Evolutionary conservation across 129 eudicot species (phyloP).

Genomic region (Pittosporum tobira): DNA sequence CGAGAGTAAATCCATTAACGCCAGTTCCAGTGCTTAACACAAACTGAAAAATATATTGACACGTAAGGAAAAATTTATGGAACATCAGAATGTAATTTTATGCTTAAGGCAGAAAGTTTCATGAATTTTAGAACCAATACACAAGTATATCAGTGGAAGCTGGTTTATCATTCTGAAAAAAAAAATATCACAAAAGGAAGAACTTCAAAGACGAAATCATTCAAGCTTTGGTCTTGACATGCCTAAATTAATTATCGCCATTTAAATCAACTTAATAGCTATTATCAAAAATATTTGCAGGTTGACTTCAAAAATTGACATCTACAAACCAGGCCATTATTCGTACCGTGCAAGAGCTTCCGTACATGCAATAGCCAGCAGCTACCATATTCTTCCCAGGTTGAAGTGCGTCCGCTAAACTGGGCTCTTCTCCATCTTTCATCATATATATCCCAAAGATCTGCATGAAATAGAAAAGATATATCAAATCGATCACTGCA

Average conservation of each 20-base stretch:
- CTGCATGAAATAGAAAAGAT: slow-evolving; percentile 42
- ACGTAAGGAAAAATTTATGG: not conserved
- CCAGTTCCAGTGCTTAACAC: slow-evolving; percentile 90
- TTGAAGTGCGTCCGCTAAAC: slow-evolving; percentile 70
- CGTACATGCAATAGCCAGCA: slow-evolving; percentile 99
- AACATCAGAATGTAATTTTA: not conserved
- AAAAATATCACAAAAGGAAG: not conserved
- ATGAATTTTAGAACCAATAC: not conserved
- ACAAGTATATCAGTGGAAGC: not conserved
- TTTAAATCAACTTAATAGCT: not conserved
- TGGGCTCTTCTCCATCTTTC: slow-evolving; percentile 52
- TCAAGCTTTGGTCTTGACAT: not conserved
- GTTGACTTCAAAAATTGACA: not conserved
- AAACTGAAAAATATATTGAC: slow-evolving; percentile 38
- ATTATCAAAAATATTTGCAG: not conserved
- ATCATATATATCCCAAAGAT: slow-evolving; percentile 86
- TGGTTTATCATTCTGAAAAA: not conserved
- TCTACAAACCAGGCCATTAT: not conserved
- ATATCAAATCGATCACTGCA: slow-evolving; percentile 18
- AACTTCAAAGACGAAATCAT: not conserved
- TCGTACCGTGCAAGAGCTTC: slow-evolving; percentile 93
- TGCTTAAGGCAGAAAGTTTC: not conserved
- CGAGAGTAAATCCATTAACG: slow-evolving; percentile 96
- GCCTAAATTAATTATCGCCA: not conserved
- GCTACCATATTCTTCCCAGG: slow-evolving; percentile 91